Base-by-base conservation (phyloP, 805 yeast genomes). In the Candida corydali region DNA sequence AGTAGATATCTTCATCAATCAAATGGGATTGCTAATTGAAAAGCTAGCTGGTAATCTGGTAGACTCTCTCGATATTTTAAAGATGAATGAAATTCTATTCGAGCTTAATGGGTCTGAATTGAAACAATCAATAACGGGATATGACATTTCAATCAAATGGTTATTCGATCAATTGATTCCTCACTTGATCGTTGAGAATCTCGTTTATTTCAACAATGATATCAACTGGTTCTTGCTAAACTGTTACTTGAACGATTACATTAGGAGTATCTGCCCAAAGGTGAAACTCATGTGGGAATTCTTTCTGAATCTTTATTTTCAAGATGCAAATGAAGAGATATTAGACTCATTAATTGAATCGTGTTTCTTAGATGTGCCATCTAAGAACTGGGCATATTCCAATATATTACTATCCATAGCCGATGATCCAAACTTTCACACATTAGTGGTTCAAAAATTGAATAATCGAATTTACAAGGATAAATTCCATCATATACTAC, bases 241-340 rank as follows among this genome's bases (percentile, higher is more conserved):
- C 27, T 20, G 28, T 11, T 27, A 34, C n/a, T 8, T 27, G 3
- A 19, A n/a, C 11, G 3, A 5, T 27, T 26, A 27, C 22, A 22
- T 34, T 27, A 8, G 32, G 14, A 17, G 10, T 8, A 14, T n/a
- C 3, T 17, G 11, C 8, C 32, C 32, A 8, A 24, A 26, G 3
- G 27, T 34, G 9, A 34, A 22, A 27, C 12, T 19, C 12, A 16
- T 34, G 11, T 34, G 37, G 37, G 25, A 30, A 3, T 22, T 20
- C 4, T 26, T 17, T 17, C 16, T 34, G 22, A 34, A 34, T 6
- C 14, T 34, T 3, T 9, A 12, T 4, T 14, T 34, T 12, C 12
- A 34, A 5, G 12, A 7, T n/a, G 30, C 15, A 12, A 22, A 34
- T 16, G 8, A 19, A 3, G 12, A n/a, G 11, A 16, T 34, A 4